These are phyloP conservation scores for Phytophthora kernoviae DNA, from an alignment of 352 stramenopile species.

Conservation along the genomic window DNA sequence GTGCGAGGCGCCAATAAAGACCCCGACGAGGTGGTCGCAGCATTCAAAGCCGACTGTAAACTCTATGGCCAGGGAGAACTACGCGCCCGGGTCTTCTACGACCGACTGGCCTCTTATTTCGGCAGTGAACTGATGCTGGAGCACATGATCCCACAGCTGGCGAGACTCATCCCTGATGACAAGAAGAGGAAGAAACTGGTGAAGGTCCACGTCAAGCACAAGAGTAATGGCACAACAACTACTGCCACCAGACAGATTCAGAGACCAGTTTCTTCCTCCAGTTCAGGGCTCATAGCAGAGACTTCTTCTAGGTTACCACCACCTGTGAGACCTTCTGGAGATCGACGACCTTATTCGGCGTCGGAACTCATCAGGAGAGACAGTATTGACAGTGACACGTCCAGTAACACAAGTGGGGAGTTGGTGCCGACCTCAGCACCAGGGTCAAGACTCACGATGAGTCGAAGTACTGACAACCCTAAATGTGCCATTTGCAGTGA, in stretches of 20 bases:
- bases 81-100: constrained; percentile 64
- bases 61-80: constrained; percentile 68
- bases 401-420: constrained; percentile 41
- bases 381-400: constrained; percentile 51
- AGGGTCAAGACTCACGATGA: constrained; percentile 31
- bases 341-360: constrained; percentile 44
- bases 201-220: constrained; percentile 53
- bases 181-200: constrained; percentile 77
- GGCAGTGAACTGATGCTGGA: constrained; percentile 77
- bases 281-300: constrained; percentile 21
- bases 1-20: constrained; percentile 75
- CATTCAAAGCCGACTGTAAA: constrained; percentile 86
- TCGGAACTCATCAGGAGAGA: constrained; percentile 46
- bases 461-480: constrained; percentile 58
- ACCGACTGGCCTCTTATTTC: constrained; percentile 66
- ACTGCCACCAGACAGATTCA: constrained; percentile 11
- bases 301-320: background rate
- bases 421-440: constrained; percentile 19
- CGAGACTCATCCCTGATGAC: constrained; percentile 78
- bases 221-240: background rate
- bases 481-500: constrained; percentile 81
- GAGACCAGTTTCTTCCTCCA: constrained; percentile 39
- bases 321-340: constrained; percentile 24
- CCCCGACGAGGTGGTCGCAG: constrained; percentile 70
- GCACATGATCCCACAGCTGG: constrained; percentile 81